phyloP scores from a whole-genome alignment of 2,329 filamentous ascomycete genomes.

The Eutypella sp. region DNA sequence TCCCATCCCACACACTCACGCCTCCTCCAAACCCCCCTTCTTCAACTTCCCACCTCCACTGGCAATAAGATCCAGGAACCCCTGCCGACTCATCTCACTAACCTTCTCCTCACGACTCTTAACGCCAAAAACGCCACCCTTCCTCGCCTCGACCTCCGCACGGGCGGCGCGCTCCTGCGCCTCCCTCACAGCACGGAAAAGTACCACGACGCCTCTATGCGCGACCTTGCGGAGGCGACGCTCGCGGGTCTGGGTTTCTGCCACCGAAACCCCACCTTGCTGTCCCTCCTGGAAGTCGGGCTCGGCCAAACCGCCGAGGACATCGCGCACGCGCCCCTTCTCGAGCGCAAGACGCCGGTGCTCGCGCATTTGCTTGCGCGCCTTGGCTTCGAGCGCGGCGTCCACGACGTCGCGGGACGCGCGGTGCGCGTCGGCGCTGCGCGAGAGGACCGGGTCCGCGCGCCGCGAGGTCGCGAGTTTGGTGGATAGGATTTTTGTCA shows the following conservation, averaged over 20 bases:
- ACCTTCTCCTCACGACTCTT: conserved; percentile 78
- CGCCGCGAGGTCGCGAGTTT: conserved; percentile 81
- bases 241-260: conserved; percentile 64
- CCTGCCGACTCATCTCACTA: conserved; percentile 95
- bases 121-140: conserved; percentile 72
- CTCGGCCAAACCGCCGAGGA: conserved; percentile 53
- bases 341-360: conserved; percentile 77
- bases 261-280: conserved; percentile 45
- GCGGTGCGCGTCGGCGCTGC: conserved; percentile 69
- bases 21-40: conserved; percentile 55
- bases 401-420: conserved; percentile 70
- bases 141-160: conserved; percentile 64
- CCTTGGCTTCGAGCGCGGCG: conserved; percentile 74
- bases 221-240: conserved; percentile 79
- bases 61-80: conserved; percentile 86
- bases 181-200: conserved; percentile 92
- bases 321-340: conserved; percentile 83
- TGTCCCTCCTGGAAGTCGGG: too few relatives aligned
- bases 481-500: conserved; percentile 86
- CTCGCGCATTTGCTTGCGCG: conserved; percentile 69
- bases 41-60: conserved; percentile 56
- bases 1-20: too few relatives aligned
- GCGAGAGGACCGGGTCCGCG: conserved; percentile 83
- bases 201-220: conserved; percentile 87
- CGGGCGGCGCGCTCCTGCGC: conserved; percentile 86